These are phyloP conservation scores for Conoideocrella luteorostrata DNA, from an alignment of 2,329 filamentous ascomycete species.

Conservation along the genomic window DNA sequence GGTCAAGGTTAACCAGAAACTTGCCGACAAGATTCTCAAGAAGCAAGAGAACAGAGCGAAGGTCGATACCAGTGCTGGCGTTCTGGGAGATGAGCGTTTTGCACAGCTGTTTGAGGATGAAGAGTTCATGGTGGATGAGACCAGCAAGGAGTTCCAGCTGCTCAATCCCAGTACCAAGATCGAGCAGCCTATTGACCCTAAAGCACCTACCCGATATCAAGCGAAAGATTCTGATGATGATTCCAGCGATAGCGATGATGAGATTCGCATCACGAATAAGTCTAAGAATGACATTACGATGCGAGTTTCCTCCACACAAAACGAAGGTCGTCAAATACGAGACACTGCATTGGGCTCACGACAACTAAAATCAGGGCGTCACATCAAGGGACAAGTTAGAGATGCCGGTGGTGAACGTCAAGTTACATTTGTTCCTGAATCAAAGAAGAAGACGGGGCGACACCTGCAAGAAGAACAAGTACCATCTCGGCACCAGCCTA, in stretches of 20 bases:
- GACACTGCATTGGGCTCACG: constrained; percentile 54
- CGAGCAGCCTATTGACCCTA: constrained; percentile 24
- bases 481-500: constrained; percentile 25
- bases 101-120: constrained; percentile 83
- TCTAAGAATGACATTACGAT: constrained; percentile 43
- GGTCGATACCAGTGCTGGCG: constrained; percentile 53
- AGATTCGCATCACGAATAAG: constrained; percentile 15
- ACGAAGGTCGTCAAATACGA: constrained; percentile 47
- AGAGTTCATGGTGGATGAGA: constrained; percentile 89
- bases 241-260: constrained; percentile 33
- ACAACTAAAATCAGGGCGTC: constrained; percentile 42
- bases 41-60: constrained; percentile 54
- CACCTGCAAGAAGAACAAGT: constrained; percentile 28
- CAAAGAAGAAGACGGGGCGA: constrained; percentile 46
- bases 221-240: constrained; percentile 38
- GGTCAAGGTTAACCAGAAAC: constrained; percentile 88
- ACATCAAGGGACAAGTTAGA: constrained; percentile 36
- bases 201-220: constrained; percentile 31
- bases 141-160: constrained; percentile 74
- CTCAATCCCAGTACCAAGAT: constrained; percentile 80
- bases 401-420: constrained; percentile 57
- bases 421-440: constrained; percentile 65
- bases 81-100: constrained; percentile 84
- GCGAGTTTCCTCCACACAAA: constrained; percentile 65
- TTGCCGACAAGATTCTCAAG: constrained; percentile 68